These are phyloP conservation scores for Mycogone perniciosa DNA, from an alignment of 2,329 filamentous ascomycete genomes.

Conservation along the genomic window DNA sequence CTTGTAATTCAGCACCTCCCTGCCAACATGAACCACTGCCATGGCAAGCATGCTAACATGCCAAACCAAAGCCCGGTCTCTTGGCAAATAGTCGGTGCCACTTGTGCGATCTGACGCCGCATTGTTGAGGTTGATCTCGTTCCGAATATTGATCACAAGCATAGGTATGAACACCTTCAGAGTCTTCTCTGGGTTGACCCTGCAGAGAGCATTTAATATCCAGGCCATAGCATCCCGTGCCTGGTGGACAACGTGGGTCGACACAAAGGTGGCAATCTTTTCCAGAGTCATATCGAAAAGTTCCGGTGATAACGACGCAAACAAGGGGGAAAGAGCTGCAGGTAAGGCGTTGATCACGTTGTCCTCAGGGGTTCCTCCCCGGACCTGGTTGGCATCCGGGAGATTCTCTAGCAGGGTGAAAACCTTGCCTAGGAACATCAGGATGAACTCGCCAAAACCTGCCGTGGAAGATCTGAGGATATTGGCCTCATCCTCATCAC, in stretches of 20 bases:
- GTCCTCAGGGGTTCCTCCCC: slow-evolving; percentile 89
- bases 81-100: slow-evolving; percentile 84
- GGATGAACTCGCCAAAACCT: slow-evolving; percentile 85
- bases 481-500: slow-evolving; percentile 76
- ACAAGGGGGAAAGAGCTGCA: slow-evolving; percentile 81
- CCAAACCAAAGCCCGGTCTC: slow-evolving; percentile 92
- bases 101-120: slow-evolving; percentile 92
- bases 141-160: slow-evolving; percentile 84
- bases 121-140: slow-evolving; percentile 94
- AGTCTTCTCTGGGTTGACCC: slow-evolving; percentile 90
- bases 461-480: slow-evolving; percentile 92
- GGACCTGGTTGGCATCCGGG: slow-evolving; percentile 80
- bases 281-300: slow-evolving; percentile 88
- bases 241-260: slow-evolving; percentile 92
- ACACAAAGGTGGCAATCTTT: slow-evolving; percentile 87
- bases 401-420: slow-evolving; percentile 94
- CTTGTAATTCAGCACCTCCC: slow-evolving; percentile 82
- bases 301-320: slow-evolving; percentile 85
- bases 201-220: slow-evolving; percentile 93
- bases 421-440: slow-evolving; percentile 85
- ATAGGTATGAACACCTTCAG: slow-evolving; percentile 86
- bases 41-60: slow-evolving; percentile 95
- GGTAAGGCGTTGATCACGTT: slow-evolving; percentile 95
- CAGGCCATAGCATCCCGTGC: slow-evolving; percentile 97
- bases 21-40: slow-evolving; percentile 93